Evolutionary conservation across 2,329 filamentous ascomycete genomes (phyloP).

Genomic region (Corniculantispora saksenae): DNA sequence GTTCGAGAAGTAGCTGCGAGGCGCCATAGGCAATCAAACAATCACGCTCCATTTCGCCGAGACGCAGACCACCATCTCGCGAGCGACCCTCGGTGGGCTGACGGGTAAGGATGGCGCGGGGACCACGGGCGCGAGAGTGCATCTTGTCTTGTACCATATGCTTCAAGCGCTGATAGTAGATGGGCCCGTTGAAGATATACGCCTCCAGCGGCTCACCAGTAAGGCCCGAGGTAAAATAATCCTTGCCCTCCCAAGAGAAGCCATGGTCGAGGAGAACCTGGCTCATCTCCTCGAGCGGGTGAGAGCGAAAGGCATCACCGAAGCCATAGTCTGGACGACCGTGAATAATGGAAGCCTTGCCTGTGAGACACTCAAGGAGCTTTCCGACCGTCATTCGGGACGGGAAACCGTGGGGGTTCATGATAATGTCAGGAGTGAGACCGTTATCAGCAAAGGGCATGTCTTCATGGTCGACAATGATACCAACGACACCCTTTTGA

Average conservation of each 20-base stretch:
- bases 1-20: slow-evolving; percentile 85
- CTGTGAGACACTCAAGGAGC: slow-evolving; percentile 90
- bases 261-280: slow-evolving; percentile 81
- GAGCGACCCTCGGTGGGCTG: slow-evolving; percentile 97
- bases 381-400: slow-evolving; percentile 99
- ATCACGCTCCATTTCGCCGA: slow-evolving; percentile 99
- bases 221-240: slow-evolving; percentile 92
- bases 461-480: slow-evolving; percentile 95
- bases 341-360: slow-evolving; percentile 86
- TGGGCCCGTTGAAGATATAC: slow-evolving; percentile 97
- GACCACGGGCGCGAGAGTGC: slow-evolving; percentile 91
- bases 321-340: slow-evolving; percentile 86
- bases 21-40: slow-evolving; percentile 97
- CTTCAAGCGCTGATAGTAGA: slow-evolving; percentile 99
- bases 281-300: slow-evolving; percentile 87
- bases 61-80: slow-evolving; percentile 83
- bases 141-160: slow-evolving; percentile 99
- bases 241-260: slow-evolving; percentile 96
- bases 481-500: slow-evolving; percentile 95
- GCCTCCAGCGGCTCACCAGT: slow-evolving; percentile 92
- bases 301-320: slow-evolving; percentile 76
- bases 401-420: slow-evolving; percentile 99
- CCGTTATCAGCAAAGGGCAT: slow-evolving; percentile 93
- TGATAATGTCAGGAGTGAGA: slow-evolving; percentile 97
- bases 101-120: slow-evolving; percentile 85